Evolutionary conservation across 106 monocot species (phyloP), one percentile per base, ranked within the genome.

Genomic region (Dioscorea alata): DNA sequence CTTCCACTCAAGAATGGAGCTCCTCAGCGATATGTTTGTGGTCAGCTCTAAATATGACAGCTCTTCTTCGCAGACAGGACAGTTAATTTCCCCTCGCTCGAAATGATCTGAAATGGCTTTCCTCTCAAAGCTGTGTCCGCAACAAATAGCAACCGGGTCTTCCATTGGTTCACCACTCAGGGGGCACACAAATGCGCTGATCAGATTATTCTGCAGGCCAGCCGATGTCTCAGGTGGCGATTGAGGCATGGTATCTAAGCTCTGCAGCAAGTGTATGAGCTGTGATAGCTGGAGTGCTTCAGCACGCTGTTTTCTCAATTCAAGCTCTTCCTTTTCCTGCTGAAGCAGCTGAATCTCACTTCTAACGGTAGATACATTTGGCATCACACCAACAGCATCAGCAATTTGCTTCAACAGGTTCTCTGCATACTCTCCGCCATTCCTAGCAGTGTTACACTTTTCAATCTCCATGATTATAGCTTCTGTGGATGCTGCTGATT

Each of bases 121-220:
- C 32, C 67, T 74, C 50, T 74, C 74, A n/a, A 74, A 74, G 74
- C 66, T 67, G n/a, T 74, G 74, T 25, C 65, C 67, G 21, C 74
- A 74, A 6, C 28, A 12, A 14, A 66, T 59, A 24, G 66, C 66
- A 10, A 74, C 74, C 0, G 74, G 74, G 31, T 74, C 74, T 33
- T 59, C 59, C 66, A 74, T 66, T 20, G 59, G 24, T 12, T 66
- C 49, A 4, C 66, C 2, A 18, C 59, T 49, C 21, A 74, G 58
- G 2, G 67, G 49, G 59, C 74, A 74, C 18, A 49, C 59, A 66
- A 74, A 74, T 28, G 58, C 49, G 53, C 22, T 23, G 6, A 57
- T 64, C 34, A 54, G 20, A 20, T 28, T 28, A 28, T 35, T 16
- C 0, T 50, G n/a, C 24, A 12, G 13, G 4, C 21, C 25, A 12